Base-by-base conservation (phyloP, 176 grass and related monocot species). In the Bolboschoenus planiculmis region DNA sequence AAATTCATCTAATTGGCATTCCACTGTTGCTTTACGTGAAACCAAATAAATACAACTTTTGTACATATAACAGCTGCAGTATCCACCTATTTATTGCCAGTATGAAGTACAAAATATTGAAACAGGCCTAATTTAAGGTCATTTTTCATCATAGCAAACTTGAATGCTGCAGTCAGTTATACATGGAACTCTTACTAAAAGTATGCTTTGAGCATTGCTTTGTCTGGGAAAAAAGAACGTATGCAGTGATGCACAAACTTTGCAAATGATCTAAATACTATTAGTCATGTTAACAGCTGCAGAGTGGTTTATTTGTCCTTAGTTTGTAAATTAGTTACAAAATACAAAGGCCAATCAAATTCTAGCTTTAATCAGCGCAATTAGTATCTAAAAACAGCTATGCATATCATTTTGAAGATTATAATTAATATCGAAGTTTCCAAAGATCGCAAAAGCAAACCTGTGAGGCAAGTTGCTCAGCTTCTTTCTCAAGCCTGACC, bases 401-500 rank as follows among this genome's bases (percentile, higher is more conserved):
- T 76, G 24, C 5, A 16, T 50, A 76, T 44, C n/a, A 5, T 44
- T 67, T 47, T 4, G 43, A 75, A 50, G n/a, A 51, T 33, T 43
- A 47, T 18, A 51, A 51, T 24, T 31, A 44, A 9, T 37, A 81
- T 7, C 8, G 13, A 56, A 79, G 51, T 24, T 83, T 53, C 56
- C 65, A 80, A 83, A 80, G 40, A 30, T 47, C 24, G 24, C 16
- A 83, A 70, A 66, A 63, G 33, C 83, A 62, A 11, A 94, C 92
- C 92, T 91, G 88, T 26, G 92, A 53, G 16, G 92, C 73, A 47
- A 92, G 88, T 71, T 90, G 78, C 84, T 98, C 96, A 86, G 82
- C 92, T 88, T 98, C 96, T 87, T 95, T 98, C 84, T 98, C 96
- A 78, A 98, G 44, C 55, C 76, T 88, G 0, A 98, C 42, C 47